Evolutionary conservation across 2,329 filamentous ascomycete genomes (phyloP), one percentile per base, ranked within the genome.

Genomic region (Sphaerulina musiva): DNA sequence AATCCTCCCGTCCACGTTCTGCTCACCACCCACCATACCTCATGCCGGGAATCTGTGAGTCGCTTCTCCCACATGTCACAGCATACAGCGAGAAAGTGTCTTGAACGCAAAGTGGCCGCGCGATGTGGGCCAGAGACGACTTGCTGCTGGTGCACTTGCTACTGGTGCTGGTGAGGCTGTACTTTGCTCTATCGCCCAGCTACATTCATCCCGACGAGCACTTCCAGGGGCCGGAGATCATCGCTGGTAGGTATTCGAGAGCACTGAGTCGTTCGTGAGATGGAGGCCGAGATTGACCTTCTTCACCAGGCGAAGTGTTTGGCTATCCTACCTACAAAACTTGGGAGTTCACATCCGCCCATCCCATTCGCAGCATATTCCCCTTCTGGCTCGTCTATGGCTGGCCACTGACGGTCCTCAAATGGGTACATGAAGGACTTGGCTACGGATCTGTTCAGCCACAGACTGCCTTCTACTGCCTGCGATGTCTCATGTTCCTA

Each of bases 151-250:
- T 95, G 66, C 77, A n/a, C 74, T 78, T 97, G 59, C 74, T 95
- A 42, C 79, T 98, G 65, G 79, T 95, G 66, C 77, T 93, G 63
- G 82, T 95, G 66, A 86, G 93, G 72, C 80, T 97, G 68, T 97
- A 92, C 81, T 92, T 97, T 71, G 92, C 93, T 57, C 76, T 97
- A 61, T 91, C 87, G 59, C 88, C 93, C 55, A 97, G 92, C 78
- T 98, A 98, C 72, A 82, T 98, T 45, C 93, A 98, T 72, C 93
- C 93, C 4, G 93, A 98, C 75, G 93, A 98, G 79, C 93, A 97
- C 77, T 98, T 98, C 68, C 93, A 98, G 75, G 93, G 93, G 36
- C 93, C 93, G 12, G 93, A 98, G 76, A 86, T 97, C 61, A 93
- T 97, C 68, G 91, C 92, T 67, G 92, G 92, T 96, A 39, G 36